Percentiles rank a stretch among this genome's conserved stretches.
Conservation (phyloP, 768 basidiomycete genomes). For the Collybiopsis confluens region DNA sequence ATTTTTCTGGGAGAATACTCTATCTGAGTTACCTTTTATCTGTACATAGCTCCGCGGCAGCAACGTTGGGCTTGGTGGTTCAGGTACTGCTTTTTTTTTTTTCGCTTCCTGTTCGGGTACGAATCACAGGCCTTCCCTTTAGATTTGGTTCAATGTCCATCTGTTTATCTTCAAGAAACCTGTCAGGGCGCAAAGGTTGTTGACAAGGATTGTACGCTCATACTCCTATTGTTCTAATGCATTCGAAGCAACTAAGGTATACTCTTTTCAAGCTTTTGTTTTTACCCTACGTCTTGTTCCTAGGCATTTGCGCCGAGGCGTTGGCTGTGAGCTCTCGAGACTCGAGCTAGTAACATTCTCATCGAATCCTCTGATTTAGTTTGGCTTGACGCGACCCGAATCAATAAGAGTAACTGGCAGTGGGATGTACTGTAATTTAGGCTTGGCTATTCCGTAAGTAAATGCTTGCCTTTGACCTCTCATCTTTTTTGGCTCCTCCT, state of each 20-base stretch:
- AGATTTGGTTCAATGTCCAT: slow-evolving; percentile 9
- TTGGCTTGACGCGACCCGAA: neutral
- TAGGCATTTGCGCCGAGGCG: neutral
- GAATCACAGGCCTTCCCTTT: neutral
- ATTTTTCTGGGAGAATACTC: neutral
- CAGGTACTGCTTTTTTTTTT: neutral
- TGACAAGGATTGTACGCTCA: neutral
- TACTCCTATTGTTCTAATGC: neutral
- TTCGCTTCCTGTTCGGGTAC: neutral
- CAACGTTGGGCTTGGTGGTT: slow-evolving; percentile 5
- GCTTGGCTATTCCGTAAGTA: slow-evolving; percentile 5
- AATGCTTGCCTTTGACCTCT: neutral
- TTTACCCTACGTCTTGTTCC: slow-evolving; percentile 1
- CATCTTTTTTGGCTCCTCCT: neutral
- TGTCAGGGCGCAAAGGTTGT: neutral
- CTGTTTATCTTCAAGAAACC: neutral
- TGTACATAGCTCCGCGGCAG: neutral
- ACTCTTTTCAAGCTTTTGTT: neutral
- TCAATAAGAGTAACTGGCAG: neutral
- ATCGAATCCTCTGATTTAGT: neutral
- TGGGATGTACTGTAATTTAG: slow-evolving; percentile 8
- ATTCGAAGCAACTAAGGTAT: too few species aligned
- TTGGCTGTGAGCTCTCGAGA: neutral
- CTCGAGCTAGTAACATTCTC: neutral
- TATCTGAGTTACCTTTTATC: neutral